phyloP scores from a whole-genome alignment of 768 basidiomycete genomes.

The Mrakia frigida region DNA sequence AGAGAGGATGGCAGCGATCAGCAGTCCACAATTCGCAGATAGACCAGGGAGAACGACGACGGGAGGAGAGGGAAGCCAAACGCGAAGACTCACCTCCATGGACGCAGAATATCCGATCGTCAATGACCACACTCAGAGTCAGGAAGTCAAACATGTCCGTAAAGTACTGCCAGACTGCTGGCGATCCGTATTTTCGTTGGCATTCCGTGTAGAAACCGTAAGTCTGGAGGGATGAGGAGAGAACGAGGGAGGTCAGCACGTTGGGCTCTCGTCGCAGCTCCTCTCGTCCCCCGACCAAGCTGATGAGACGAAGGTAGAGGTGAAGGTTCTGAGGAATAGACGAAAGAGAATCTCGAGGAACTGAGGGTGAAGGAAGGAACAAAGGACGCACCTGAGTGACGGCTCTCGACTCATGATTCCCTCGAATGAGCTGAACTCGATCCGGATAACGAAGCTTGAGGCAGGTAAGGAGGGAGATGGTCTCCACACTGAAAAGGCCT shows the following conservation, averaged over 20 bases:
- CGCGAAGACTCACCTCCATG: slow-evolving; percentile 68
- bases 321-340: too few relatives aligned
- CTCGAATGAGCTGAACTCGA: slow-evolving; percentile 90
- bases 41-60: not conserved
- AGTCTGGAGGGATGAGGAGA: slow-evolving; percentile 59
- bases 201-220: slow-evolving; percentile 99
- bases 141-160: slow-evolving; percentile 99
- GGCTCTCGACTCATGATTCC: slow-evolving; percentile 95
- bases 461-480: slow-evolving; percentile 92
- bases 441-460: slow-evolving; percentile 95
- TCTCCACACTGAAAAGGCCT: slow-evolving; percentile 96
- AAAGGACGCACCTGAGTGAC: slow-evolving; percentile 79
- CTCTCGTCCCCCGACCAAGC: not conserved
- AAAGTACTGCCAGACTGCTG: slow-evolving; percentile 97
- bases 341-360: too few relatives aligned
- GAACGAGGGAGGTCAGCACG: slow-evolving; percentile 28
- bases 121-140: slow-evolving; percentile 94
- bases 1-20: too few relatives aligned
- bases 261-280: not conserved
- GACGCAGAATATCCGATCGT: slow-evolving; percentile 98
- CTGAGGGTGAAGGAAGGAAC: not conserved
- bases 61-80: not conserved
- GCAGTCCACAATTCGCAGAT: too few relatives aligned
- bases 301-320: too few relatives aligned
- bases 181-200: slow-evolving; percentile 89